Evolutionary conservation across 805 yeast species (phyloP).

Genomic region (Ogataea trehaloabstinens): DNA sequence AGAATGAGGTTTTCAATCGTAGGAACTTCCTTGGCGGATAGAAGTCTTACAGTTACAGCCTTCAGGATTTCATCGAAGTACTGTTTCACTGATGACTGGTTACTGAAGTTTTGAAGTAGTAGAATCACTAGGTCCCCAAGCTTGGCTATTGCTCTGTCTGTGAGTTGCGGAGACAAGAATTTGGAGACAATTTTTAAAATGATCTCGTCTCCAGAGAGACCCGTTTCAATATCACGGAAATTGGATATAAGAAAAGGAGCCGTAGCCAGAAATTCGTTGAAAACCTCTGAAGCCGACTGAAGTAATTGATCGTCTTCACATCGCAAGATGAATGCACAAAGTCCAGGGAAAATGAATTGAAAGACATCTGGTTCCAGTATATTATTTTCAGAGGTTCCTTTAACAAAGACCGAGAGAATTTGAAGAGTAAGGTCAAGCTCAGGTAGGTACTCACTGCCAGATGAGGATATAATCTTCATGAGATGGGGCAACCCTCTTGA

Average conservation of each 20-base stretch:
- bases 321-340: conserved; percentile 38
- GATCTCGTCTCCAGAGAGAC: conserved; percentile 48
- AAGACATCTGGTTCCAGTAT: conserved; percentile 34
- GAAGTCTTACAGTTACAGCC: conserved; percentile 69
- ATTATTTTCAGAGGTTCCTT: conserved; percentile 33
- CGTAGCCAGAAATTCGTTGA: conserved; percentile 54
- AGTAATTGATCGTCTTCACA: conserved; percentile 75
- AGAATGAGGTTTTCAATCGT: conserved; percentile 75
- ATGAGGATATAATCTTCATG: conserved; percentile 37
- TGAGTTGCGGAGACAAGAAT: conserved; percentile 65
- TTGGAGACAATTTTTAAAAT: conserved; percentile 66
- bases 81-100: conserved; percentile 37
- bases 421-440: conserved; percentile 59
- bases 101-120: conserved; percentile 29
- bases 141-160: conserved; percentile 80
- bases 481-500: conserved; percentile 53
- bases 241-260: conserved; percentile 35
- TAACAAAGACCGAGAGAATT: conserved; percentile 49
- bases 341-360: conserved; percentile 40
- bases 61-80: conserved; percentile 58
- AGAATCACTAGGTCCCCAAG: conserved; percentile 52
- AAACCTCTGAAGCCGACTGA: conserved; percentile 74
- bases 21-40: conserved; percentile 63
- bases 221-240: conserved; percentile 32
- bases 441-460: conserved; percentile 53